Base-by-base conservation (phyloP, 169 alveolate genomes). In the Cyclospora cayetanensis region DNA sequence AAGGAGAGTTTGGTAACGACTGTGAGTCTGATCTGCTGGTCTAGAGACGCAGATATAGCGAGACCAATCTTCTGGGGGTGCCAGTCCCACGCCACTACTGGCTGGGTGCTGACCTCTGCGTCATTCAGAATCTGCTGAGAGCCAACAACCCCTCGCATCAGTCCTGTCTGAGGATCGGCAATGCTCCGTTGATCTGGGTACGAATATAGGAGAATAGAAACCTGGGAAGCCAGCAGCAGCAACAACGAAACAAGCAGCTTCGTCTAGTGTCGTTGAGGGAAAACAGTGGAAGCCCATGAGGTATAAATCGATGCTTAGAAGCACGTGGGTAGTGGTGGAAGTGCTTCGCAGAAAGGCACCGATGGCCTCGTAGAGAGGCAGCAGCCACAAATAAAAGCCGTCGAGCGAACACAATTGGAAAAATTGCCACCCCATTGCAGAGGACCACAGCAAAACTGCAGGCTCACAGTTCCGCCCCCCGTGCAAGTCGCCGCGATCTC, bases 31-130 rank as follows among this genome's bases (percentile, higher is more conserved):
- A 97, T 96, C 41, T 97, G 95, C 91, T 97, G 97, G 91, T 98
- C 99, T 20, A 98, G 95, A 27, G 98, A 96, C 42, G 96, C 97
- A 31, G 93, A 90, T 53, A 82, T 95, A 25, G 95, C 93, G 29
- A 96, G 95, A 7, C 97, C 97, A 2, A 93, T 68, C 91, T 95
- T 95, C 86, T 95, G 90, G 65, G 84, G 90, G 90, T 95, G 95
- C 99, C 99, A 97, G 93, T 97, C 99, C 76, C 96, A 96, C 25
- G 98, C 94, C 35, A 96, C 96, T 74, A 98, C 95, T 7, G 99
- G 99, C 91, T 98, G 98, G 41, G 98, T 94, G 65, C 98, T 96
- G 39, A 97, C 94, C 37, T 94, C 97, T 88, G 95, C 96, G 76
- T 96, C 96, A 93, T 97, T 98, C 74, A 98, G 95, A 83, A 96